These are phyloP conservation scores for Litsea cubeba DNA, from an alignment of 164 flowering plant genomes.

Conservation along the genomic window DNA sequence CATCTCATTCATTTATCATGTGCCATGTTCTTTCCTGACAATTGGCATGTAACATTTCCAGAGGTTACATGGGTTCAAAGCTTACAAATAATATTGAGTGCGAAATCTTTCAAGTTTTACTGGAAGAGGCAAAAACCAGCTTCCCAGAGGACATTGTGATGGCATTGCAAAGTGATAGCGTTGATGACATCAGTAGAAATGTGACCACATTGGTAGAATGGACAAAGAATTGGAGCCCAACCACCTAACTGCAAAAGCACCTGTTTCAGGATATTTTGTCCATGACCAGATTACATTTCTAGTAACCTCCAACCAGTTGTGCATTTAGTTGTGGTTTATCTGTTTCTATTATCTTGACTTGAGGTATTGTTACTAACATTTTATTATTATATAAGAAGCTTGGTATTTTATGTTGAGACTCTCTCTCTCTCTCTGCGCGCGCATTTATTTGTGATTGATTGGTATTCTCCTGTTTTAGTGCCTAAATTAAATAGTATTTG, in stretches of 20 bases:
- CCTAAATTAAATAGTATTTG: too few species aligned
- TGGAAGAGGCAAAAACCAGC: slow-evolving; percentile 84
- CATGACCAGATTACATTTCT: too few species aligned
- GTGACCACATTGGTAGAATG: slow-evolving; percentile 58
- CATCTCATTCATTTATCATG: background rate
- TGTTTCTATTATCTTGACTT: too few species aligned
- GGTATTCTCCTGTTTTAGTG: too few species aligned
- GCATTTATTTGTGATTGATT: too few species aligned
- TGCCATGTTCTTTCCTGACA: background rate
- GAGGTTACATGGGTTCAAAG: slow-evolving; percentile 79
- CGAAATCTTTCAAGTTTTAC: slow-evolving; percentile 83
- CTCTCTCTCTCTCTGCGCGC: too few species aligned
- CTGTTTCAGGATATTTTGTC: too few species aligned
- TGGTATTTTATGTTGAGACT: too few species aligned
- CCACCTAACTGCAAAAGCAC: slow-evolving; percentile 1
- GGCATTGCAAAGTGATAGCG: slow-evolving; percentile 60
- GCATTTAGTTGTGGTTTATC: too few species aligned
- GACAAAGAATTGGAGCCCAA: slow-evolving; percentile 56
- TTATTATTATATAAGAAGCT: too few species aligned
- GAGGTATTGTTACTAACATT: too few species aligned
- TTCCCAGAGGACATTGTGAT: slow-evolving; percentile 67
- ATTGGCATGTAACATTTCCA: slow-evolving; percentile 16
- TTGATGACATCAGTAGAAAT: slow-evolving; percentile 70
- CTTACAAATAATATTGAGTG: slow-evolving; percentile 78
- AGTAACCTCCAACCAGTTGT: too few species aligned